These are phyloP conservation scores for Peronosclerospora sorghi DNA, from an alignment of 352 stramenopile genomes.

Conservation along the genomic window DNA sequence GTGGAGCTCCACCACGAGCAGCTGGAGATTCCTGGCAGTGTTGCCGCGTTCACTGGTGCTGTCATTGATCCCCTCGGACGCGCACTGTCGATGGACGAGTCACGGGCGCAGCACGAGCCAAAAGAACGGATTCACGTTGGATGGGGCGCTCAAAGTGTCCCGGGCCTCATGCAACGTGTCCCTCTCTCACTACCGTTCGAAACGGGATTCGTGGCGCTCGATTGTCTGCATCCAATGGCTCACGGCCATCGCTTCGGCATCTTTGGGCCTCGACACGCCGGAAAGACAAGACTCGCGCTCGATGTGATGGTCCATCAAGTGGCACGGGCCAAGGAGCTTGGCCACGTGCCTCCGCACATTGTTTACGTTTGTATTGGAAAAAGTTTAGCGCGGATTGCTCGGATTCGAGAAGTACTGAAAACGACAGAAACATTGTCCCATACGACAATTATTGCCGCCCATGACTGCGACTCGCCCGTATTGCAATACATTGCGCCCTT, in stretches of 20 bases:
- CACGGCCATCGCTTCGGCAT: constrained; percentile 59
- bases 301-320: constrained; percentile 62
- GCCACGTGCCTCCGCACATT: constrained; percentile 44
- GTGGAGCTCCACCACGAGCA: constrained; percentile 41
- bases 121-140: constrained; percentile 33
- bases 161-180: constrained; percentile 43
- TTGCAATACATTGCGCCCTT: constrained; percentile 79
- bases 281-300: constrained; percentile 59
- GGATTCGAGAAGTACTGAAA: constrained; percentile 48
- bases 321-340: constrained; percentile 10
- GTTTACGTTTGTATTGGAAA: constrained; percentile 74
- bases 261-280: constrained; percentile 50
- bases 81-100: constrained; percentile 12
- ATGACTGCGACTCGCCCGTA: constrained; percentile 56
- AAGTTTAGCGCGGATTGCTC: constrained; percentile 37
- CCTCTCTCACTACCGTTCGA: constrained; percentile 41
- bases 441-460: constrained; percentile 58
- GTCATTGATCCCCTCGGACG: constrained; percentile 44
- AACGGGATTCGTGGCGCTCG: constrained; percentile 57
- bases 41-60: constrained; percentile 30
- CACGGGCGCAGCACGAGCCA: background rate
- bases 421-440: constrained; percentile 30
- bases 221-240: constrained; percentile 69
- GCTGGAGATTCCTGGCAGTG: constrained; percentile 37
- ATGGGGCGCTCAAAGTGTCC: constrained; percentile 52